Base-by-base conservation (phyloP, 129 eudicot genomes). In the Arctium minus region DNA sequence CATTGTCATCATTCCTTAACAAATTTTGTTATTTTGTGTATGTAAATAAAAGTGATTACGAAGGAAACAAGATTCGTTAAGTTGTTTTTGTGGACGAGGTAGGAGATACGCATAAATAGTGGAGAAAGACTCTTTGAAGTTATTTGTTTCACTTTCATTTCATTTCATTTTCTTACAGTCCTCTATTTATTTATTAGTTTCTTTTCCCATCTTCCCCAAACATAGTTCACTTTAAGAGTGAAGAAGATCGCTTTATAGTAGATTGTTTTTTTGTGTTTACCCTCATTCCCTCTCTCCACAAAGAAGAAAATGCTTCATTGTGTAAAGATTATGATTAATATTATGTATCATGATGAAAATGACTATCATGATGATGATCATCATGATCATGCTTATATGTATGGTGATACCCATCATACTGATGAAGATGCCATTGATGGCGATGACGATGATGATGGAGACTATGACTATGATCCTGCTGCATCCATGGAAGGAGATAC, bases 381-480 rank as follows among this genome's bases (percentile, higher is more conserved):
- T 22, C 27, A 22, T 22, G 53, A 67, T 77, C 22, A 44, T 42
- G 18, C 40, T 78, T 65, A 42, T 56, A 70, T 67, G 27, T 76
- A 48, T 79, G 79, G 46, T 77, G 76, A 79, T 44, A 36, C 32
- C 50, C 83, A 38, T 53, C 77, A 29, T 32, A 71, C 4, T 44
- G 53, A 22, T 67, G 79, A n/a, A 60, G 88, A 75, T 11, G 88
- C 29, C 35, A 82, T 73, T 39, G 88, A 78, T 74, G 91, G 76
- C 27, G 27, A 22, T 22, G 27, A 22, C 8, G 87, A 82, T 64
- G 87, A 88, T 36, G 89, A 88, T 39, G 86, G 85, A 0, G 82
- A 56, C 11, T 81, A 77, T 73, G 88, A 88, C 80, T 88, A 64
- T 40, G 89, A 88, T 11, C 89, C 91, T n/a, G 88, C 88, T 88